Evolutionary conservation across 106 monocot species (phyloP).

Genomic region (Alisma plantagoaquatica): DNA sequence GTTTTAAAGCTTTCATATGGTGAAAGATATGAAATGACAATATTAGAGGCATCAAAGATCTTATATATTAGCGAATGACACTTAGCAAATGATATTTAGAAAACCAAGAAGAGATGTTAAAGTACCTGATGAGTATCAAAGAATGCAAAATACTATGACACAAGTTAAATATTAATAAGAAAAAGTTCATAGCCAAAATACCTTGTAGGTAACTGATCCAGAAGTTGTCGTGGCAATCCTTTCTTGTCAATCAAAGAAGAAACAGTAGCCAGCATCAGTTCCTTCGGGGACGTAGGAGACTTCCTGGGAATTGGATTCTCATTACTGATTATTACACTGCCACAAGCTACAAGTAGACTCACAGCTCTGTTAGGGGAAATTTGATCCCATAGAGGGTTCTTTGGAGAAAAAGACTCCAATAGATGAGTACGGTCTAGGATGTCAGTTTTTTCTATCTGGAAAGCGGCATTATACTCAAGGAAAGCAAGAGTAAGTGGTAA

Average conservation of each 20-base stretch:
- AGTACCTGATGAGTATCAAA: too few relatives aligned
- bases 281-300: slow-evolving; percentile 38
- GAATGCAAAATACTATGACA: too few relatives aligned
- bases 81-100: too few relatives aligned
- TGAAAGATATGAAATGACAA: too few relatives aligned
- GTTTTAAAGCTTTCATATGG: too few relatives aligned
- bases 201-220: slow-evolving; percentile 79
- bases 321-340: slow-evolving; percentile 31
- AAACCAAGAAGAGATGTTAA: too few relatives aligned
- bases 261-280: slow-evolving; percentile 55
- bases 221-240: slow-evolving; percentile 26
- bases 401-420: slow-evolving; percentile 6
- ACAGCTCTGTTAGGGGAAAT: slow-evolving; percentile 25
- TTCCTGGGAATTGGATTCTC: slow-evolving; percentile 27
- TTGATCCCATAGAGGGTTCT: slow-evolving; percentile 20
- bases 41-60: too few relatives aligned
- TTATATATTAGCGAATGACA: too few relatives aligned
- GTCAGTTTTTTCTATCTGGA: slow-evolving; percentile 7
- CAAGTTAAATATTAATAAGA: too few relatives aligned
- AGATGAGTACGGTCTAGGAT: slow-evolving; percentile 5
- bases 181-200: too few relatives aligned
- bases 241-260: slow-evolving; percentile 41
- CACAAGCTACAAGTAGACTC: slow-evolving; percentile 33
- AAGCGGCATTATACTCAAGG: slow-evolving; percentile 13
- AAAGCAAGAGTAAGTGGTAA: slow-evolving; percentile 48